Evolutionary conservation across 371 early-diverging fungal genomes (phyloP), one percentile per base, ranked within the genome.

Genomic region (Mucor circinelloides): DNA sequence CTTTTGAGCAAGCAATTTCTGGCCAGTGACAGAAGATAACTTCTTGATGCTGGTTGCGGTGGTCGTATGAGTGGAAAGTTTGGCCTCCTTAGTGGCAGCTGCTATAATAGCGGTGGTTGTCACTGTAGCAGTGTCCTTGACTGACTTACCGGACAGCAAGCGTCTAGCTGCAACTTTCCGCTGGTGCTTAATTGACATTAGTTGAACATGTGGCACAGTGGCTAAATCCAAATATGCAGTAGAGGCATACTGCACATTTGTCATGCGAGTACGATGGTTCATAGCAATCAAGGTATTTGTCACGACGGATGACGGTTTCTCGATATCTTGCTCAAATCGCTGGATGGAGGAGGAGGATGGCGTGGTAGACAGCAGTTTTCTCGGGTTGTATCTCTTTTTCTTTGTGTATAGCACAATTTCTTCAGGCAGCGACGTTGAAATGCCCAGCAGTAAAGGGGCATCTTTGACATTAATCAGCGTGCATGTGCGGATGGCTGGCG

Each of bases 391-490:
- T 30, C 32, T 62, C 42, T 69, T 75, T 32, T 69, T 75, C 32
- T 73, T 75, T 52, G 71, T 71, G 71, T 83, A 91, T 10, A 89
- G 80, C 8, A 68, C 54, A 44, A 95, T 80, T 40, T 93, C 93
- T 4, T 90, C 90, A 0, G 84, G 84, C 58, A 88, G 69, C 10
- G 91, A 91, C 0, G 92, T 87, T 0, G 89, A 76, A 25, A 91
- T 68, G 46, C 87, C 85, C 21, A 91, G 67, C 5, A 77, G 74
- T 31, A 90, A 68, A 42, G 80, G 76, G 8, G 82, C 74, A 38
- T 69, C 66, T 27, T 89, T 89, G 42, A 96, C 89, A 70, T 97
- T 98, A 34, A 91, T 93, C 23, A 98, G 87, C 4, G 87, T 86
- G 66, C 95, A 89, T 5, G 90, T 88, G 9, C 96, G 87, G 21